Percentiles rank a stretch among this genome's conserved stretches.
Evolutionary conservation across 2,329 filamentous ascomycete genomes (phyloP).

Genomic region (Talaromyces sp.): DNA sequence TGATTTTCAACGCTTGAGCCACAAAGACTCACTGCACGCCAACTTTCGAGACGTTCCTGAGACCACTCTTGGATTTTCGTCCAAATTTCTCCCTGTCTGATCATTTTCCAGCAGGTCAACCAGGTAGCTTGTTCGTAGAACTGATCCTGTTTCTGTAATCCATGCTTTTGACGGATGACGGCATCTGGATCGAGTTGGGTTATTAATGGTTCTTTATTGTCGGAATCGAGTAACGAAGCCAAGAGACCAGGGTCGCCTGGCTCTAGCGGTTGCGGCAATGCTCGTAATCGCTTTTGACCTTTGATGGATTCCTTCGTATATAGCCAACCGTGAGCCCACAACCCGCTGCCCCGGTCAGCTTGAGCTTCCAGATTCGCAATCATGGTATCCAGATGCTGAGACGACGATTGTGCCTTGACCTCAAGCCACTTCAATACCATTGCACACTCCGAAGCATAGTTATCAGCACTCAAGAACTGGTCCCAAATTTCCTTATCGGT

Average conservation of each 20-base stretch:
- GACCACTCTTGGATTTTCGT: conserved; percentile 80
- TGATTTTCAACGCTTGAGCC: conserved; percentile 46
- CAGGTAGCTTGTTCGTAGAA: conserved; percentile 88
- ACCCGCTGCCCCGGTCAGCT: conserved; percentile 70
- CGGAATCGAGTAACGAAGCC: conserved; percentile 55
- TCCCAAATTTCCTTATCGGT: conserved; percentile 64
- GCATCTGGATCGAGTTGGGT: conserved; percentile 93
- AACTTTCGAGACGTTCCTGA: conserved; percentile 76
- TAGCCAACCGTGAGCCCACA: conserved; percentile 85
- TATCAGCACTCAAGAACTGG: conserved; percentile 70
- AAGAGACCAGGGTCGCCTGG: conserved; percentile 58
- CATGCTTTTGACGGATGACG: conserved; percentile 70
- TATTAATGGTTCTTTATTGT: conserved; percentile 63
- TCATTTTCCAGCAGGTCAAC: conserved; percentile 89
- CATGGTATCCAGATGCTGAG: conserved; percentile 70
- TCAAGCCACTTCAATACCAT: conserved; percentile 84
- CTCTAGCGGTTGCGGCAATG: conserved; percentile 63
- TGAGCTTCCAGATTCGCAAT: conserved; percentile 72
- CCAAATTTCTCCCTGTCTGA: conserved; percentile 76
- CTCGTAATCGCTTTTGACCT: conserved; percentile 74
- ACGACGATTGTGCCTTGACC: conserved; percentile 64
- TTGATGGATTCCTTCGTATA: conserved; percentile 90
- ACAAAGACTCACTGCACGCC: conserved; percentile 81
- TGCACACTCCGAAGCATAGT: conserved; percentile 71
- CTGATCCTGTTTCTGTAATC: conserved; percentile 76